Evolutionary conservation across 345 rosid species (phyloP), one percentile per base, ranked within the genome.

Genomic region (Toxicodendron radicans): DNA sequence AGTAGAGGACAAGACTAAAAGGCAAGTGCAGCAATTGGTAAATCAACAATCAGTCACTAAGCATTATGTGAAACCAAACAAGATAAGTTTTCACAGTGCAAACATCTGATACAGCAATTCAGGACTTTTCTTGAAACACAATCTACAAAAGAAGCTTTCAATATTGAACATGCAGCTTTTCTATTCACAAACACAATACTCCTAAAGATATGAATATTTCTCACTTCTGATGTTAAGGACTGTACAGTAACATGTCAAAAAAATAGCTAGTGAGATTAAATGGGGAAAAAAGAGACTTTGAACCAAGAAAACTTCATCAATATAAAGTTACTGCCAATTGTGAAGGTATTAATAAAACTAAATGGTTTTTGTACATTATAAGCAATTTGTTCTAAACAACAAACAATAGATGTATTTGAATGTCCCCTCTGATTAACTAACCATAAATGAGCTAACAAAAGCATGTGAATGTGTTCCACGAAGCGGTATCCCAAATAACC

Each of bases 381-480:
- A 60, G 33, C 16, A 21, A 30, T 64, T 48, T 7, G 12, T 23
- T 23, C 32, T 21, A 38, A 49, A 64, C 30, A 21, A 54, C 70
- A 54, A 56, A 27, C 3, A 33, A 54, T 52, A 48, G 48, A 70
- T 35, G 57, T 43, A 60, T 35, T 51, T 18, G 24, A 30, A 38
- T 41, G 61, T 7, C 11, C 20, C 7, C 27, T 9, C 21, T 10
- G 30, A 43, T 61, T 41, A 66, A 84, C 94, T 64, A 56, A 95
- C 99, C 99, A 89, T 93, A 78, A 84, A 96, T 63, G 99, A 96
- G 84, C 98, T 96, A 79, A 96, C 95, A 88, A 89, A 96, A 63
- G 99, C 99, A 87, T 96, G 99, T 24, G 99, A 93, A 80, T 96
- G 99, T 23, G 98, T 95, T 75, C 97, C 97, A 70, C 93, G 91